Conservation (phyloP, 2,329 filamentous ascomycete species). For the Aspergillus ochraceoroseus region DNA sequence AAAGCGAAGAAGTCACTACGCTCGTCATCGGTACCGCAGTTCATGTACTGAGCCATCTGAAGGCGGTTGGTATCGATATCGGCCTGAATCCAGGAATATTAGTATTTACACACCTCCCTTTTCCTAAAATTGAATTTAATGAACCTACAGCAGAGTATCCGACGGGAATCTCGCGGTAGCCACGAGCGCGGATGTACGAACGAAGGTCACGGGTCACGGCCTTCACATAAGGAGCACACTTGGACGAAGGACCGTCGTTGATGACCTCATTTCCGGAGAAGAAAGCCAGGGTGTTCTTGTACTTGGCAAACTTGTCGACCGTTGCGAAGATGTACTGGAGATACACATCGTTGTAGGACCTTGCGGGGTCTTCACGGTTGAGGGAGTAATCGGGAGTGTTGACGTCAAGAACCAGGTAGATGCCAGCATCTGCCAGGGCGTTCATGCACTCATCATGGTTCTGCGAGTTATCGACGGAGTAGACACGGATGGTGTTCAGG, state of each 20-base stretch:
- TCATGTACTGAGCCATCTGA: conserved; percentile 87
- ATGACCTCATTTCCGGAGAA: conserved; percentile 80
- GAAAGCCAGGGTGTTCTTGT: conserved; percentile 81
- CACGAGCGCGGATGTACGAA: conserved; percentile 60
- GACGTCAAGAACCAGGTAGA: conserved; percentile 88
- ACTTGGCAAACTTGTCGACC: conserved; percentile 75
- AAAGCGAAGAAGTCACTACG: conserved; percentile 85
- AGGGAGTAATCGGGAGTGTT: conserved; percentile 88
- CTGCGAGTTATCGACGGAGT: conserved; percentile 81
- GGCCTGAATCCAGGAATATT: conserved; percentile 43
- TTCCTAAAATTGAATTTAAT: background rate
- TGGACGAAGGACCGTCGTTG: conserved; percentile 62
- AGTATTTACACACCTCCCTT: background rate
- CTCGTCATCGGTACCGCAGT: conserved; percentile 79
- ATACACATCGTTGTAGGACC: conserved; percentile 82
- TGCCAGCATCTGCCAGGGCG: conserved; percentile 71
- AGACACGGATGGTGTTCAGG: conserved; percentile 87
- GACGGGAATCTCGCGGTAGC: conserved; percentile 64
- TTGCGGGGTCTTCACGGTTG: conserved; percentile 66
- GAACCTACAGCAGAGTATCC: conserved; percentile 57
- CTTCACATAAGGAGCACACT: conserved; percentile 68
- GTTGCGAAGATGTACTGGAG: conserved; percentile 83
- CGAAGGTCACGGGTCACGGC: conserved; percentile 73
- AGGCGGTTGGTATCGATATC: conserved; percentile 81
- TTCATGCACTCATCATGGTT: conserved; percentile 84